Evolutionary conservation across 306 rosid genomes (phyloP), one percentile per base, ranked within the genome.

Genomic region (Gastrolobium bilobum): DNA sequence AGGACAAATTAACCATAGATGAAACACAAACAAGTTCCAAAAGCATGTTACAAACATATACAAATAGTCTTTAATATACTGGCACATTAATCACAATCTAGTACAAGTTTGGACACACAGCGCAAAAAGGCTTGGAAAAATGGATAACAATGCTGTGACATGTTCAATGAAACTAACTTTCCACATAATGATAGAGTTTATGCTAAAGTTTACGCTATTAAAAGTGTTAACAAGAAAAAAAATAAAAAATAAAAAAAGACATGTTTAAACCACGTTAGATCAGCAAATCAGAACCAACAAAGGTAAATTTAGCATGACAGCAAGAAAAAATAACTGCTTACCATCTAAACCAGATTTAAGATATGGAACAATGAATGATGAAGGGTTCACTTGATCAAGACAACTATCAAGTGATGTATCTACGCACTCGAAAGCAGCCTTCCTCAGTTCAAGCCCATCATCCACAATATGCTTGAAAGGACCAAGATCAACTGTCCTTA

Each of bases 381-480:
- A 96, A 60, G 99, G 99, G 82, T 96, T 93, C 88, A 96, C 96
- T 90, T 96, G 99, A 87, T 96, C 98, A 63, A 96, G 99, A 86
- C 99, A 96, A 83, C 97, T 93, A 79, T 93, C 99, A 42, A 96
- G 90, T 88, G 93, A 86, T 42, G 98, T 93, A 81, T 96, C 99
- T 75, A 96, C 98, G 30, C 99, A 93, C 84, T 96, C 99, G 73
- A 96, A 96, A 81, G 99, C 99, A 68, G 99, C 99, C 95, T 96
- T 96, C 85, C 99, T 90, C 85, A 96, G 86, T 85, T 96, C 99
- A 77, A 96, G 99, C 54, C 99, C 99, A 87, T 96, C 99, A 84
- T 96, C 99, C 84, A 96, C 99, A 80, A 81, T 89, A 88, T 96
- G 99, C 89, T 96, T 96, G 82, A 96, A 96, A 83, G 99, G 99